Base-by-base conservation (phyloP, 305 asterid genomes). In the Solanum hybrid region DNA sequence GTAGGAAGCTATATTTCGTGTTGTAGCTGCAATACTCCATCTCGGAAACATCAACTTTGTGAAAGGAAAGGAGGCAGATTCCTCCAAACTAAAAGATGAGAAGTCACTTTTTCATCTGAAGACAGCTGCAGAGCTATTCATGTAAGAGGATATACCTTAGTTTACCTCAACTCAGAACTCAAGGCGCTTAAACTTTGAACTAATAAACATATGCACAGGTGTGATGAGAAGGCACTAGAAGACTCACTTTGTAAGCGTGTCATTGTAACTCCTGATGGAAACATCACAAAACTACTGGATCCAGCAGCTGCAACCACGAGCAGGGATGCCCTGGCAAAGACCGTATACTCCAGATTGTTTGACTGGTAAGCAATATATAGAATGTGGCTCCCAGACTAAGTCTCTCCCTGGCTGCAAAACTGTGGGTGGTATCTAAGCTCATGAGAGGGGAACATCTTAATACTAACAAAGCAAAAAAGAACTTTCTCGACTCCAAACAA, bases 1-100 rank as follows among this genome's bases (percentile, higher is more conserved):
- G 84, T 75, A 97, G 99, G 99, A 97, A 78, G 98, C 98, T 76
- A 97, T 97, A 92, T 97, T 97, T 93, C 93, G 98, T 22, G 96
- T 97, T 13, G 99, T 97, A 13, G 99, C 99, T 86, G 97, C 99
- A 86, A 97, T 97, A 91, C 98, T 97, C 90, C 99, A 97, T 91
- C 93, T 97, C 89, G 99, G 99, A 84, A 97, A 97, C 89, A 92
- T 96, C 67, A 93, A 96, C 89, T 97, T 97, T 86, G 46, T 94
- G 29, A 97, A 95, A 93, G 99, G 99, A 92, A 93, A 95, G 88
- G 98, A 97, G 87, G 89, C 80, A 36, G 99, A 97, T 87, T 96
- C 99, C 67, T 97, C 99, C 16, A 95, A 94, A 93, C 92, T 97
- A 33, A 97, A 95, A 93, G 95, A 95, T 85, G 98, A 94, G 79